Percentiles rank a stretch among this genome's conserved stretches.
Evolutionary conservation across 2,329 filamentous ascomycete species (phyloP).

Genomic region (Hypoxylon sp.): DNA sequence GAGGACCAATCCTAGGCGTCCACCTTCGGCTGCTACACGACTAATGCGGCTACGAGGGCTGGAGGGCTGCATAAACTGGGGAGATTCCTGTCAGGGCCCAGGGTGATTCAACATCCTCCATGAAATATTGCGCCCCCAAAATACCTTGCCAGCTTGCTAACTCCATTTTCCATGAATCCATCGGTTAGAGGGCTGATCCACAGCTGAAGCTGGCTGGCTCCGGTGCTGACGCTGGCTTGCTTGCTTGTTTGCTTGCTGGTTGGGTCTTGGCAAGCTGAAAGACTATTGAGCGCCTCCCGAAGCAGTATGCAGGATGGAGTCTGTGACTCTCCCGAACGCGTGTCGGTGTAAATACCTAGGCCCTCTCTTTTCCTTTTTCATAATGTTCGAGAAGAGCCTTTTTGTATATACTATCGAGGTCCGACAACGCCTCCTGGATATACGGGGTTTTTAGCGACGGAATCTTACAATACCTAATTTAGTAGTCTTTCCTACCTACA

Average conservation of each 20-base stretch:
- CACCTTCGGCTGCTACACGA: constrained; percentile 9
- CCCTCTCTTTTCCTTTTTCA: neutral
- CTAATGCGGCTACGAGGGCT: constrained; percentile 20
- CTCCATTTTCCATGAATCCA: neutral
- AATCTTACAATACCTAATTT: constrained; percentile 20
- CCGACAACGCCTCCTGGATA: neutral
- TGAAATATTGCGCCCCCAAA: constrained; percentile 18
- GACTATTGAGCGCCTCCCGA: constrained; percentile 3
- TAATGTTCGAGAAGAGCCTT: neutral
- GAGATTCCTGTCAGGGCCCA: neutral
- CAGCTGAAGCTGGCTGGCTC: constrained; percentile 7
- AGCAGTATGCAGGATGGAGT: constrained; percentile 2
- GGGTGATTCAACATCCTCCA: neutral
- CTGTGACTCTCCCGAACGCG: constrained; percentile 6
- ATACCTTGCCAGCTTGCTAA: constrained; percentile 1
- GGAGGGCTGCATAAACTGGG: constrained; percentile 5
- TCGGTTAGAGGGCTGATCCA: constrained; percentile 3
- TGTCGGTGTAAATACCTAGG: constrained; percentile 2
- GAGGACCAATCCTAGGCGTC: constrained; percentile 15
- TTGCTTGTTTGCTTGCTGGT: neutral
- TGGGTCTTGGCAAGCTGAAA: constrained; percentile 19
- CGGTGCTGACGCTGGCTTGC: neutral
- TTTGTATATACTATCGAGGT: constrained; percentile 10
- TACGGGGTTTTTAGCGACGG: constrained; percentile 1
- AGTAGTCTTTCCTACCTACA: constrained; percentile 2